Evolutionary conservation across 2,329 filamentous ascomycete genomes (phyloP).

Genomic region (Nothophoma quercina): DNA sequence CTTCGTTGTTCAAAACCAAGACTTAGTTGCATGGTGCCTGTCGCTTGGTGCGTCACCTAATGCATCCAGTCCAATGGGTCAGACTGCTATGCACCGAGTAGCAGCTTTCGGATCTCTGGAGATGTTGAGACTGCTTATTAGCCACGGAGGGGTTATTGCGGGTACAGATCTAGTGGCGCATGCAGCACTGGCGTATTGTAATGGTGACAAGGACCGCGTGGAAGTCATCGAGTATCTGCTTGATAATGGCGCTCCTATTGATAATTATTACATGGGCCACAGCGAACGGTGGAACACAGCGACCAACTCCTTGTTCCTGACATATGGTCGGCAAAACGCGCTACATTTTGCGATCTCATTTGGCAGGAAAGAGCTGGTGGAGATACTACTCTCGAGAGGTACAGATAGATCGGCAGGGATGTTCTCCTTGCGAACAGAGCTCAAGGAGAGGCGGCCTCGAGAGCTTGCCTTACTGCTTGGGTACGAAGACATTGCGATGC

Average conservation of each 20-base stretch:
- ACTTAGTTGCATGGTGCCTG: not conserved
- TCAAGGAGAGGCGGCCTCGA: not conserved
- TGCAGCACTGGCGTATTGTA: not conserved
- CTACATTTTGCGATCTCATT: not conserved
- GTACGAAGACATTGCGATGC: not conserved
- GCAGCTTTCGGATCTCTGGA: not conserved
- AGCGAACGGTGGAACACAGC: not conserved
- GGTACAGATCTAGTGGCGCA: constrained; percentile 1
- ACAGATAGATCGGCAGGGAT: not conserved
- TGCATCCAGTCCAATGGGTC: not conserved
- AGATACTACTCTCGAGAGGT: not conserved
- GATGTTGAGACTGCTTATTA: not conserved
- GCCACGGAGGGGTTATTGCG: not conserved
- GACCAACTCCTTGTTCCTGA: not conserved
- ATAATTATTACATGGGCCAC: constrained; percentile 1
- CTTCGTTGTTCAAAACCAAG: not conserved
- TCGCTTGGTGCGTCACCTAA: constrained; percentile 1
- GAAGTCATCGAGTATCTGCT: constrained; percentile 1
- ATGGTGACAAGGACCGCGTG: not conserved
- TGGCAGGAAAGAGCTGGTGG: not conserved
- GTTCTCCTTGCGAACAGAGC: not conserved
- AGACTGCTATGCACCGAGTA: constrained; percentile 1
- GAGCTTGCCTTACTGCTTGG: constrained; percentile 2
- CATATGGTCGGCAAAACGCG: not conserved
- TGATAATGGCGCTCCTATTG: not conserved